Evolutionary conservation across 176 grass and related monocot genomes (phyloP).

Genomic region (Oryza longistaminata): DNA sequence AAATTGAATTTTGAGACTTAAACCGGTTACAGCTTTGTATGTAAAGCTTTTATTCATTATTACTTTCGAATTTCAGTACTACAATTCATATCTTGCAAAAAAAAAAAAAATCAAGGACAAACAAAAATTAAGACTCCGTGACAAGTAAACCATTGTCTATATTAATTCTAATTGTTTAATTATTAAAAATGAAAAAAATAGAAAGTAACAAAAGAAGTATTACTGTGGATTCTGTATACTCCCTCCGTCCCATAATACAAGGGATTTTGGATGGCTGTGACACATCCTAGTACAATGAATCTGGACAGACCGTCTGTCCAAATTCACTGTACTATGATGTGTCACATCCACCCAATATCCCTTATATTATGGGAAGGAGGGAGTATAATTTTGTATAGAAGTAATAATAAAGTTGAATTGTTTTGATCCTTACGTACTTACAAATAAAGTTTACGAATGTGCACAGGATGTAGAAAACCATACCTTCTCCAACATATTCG

Average conservation of each 20-base stretch:
- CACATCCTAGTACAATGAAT: too few species aligned
- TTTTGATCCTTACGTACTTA: not conserved
- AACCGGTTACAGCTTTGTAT: not conserved
- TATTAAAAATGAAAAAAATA: not conserved
- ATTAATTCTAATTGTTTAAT: not conserved
- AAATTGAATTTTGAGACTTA: not conserved
- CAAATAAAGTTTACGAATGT: not conserved
- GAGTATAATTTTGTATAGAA: not conserved
- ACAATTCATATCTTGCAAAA: not conserved
- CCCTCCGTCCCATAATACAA: too few species aligned
- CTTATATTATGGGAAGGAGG: too few species aligned
- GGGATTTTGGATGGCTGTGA: too few species aligned
- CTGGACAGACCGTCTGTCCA: too few species aligned
- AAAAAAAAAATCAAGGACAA: not conserved
- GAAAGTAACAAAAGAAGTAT: not conserved
- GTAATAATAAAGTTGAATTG: not conserved
- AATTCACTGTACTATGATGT: too few species aligned
- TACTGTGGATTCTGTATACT: not conserved
- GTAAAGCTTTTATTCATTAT: not conserved
- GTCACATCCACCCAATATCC: too few species aligned
- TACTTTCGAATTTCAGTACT: not conserved
- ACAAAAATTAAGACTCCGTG: not conserved
- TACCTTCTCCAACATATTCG: conserved; percentile 99
- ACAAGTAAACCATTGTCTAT: not conserved
- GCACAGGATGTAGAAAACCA: conserved; percentile 20